phyloP scores from a whole-genome alignment of 306 rosid genomes.

The Vigna angularis region DNA sequence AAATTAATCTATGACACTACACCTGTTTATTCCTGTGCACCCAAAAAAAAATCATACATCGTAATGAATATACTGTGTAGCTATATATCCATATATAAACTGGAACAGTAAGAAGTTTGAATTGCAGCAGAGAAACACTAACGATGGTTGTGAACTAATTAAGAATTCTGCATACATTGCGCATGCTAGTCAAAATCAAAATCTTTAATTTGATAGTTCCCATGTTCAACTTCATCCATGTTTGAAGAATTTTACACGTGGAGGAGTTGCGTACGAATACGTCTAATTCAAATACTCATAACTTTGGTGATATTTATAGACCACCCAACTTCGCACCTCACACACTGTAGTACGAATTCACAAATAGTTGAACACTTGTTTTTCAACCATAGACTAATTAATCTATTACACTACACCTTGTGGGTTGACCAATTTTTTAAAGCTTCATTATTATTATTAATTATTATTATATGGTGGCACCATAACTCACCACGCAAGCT shows the following conservation, averaged over 20 bases:
- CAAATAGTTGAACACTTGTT: conserved; percentile 29
- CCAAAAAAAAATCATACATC: not conserved
- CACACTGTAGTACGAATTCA: conserved; percentile 11
- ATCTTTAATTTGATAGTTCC: not conserved
- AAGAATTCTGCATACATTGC: conserved; percentile 9
- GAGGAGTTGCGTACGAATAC: not conserved
- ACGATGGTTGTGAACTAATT: not conserved
- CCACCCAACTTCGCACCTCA: conserved; percentile 21
- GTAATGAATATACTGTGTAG: not conserved
- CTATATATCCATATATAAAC: not conserved
- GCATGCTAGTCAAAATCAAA: not conserved
- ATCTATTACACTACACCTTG: conserved; percentile 32
- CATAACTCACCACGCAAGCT: conserved; percentile 36
- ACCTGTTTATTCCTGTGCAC: too few relatives aligned
- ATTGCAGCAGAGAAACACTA: not conserved
- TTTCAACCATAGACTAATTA: conserved; percentile 36
- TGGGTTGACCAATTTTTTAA: conserved; percentile 41
- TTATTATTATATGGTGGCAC: not conserved
- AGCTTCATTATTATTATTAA: not conserved
- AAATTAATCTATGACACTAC: too few relatives aligned
- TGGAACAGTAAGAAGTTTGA: not conserved
- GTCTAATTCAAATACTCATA: not conserved
- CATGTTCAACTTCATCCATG: not conserved
- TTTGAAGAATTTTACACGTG: conserved; percentile 26
- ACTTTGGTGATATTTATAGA: not conserved